Evolutionary conservation across 2,329 filamentous ascomycete genomes (phyloP).

Genomic region (Colletotrichum liaoningense): DNA sequence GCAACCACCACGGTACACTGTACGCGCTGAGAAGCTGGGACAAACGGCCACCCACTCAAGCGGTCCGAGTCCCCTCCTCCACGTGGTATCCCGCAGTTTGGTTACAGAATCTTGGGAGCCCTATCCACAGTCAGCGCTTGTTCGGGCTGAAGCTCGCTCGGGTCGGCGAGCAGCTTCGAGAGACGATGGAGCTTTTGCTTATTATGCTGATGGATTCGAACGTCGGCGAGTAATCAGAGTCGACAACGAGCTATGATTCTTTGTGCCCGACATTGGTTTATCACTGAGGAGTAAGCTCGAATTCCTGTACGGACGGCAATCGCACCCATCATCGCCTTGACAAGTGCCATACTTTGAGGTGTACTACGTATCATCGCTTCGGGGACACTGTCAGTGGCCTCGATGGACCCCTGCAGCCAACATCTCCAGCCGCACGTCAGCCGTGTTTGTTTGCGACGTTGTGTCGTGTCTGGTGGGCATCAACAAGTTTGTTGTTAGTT

Average conservation of each 20-base stretch:
- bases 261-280: neutral
- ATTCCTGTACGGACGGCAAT: too few species aligned
- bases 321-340: neutral
- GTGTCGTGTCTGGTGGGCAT: neutral
- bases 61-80: slow-evolving; percentile 23
- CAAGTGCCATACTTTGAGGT: neutral
- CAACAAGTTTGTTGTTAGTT: neutral
- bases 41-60: neutral
- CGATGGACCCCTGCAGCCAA: neutral
- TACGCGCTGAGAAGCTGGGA: neutral
- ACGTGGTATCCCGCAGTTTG: slow-evolving; percentile 28
- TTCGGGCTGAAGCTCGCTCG: neutral
- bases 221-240: neutral
- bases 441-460: slow-evolving; percentile 5
- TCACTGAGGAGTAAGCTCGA: neutral
- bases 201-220: neutral
- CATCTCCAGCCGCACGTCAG: neutral
- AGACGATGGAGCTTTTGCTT: neutral
- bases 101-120: slow-evolving; percentile 20
- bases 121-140: neutral
- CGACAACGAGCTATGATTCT: neutral
- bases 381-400: neutral
- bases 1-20: neutral
- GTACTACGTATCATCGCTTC: neutral
- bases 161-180: neutral